Evolutionary conservation across 169 alveolate genomes (phyloP).

Genomic region (Plasmodium yoelii): DNA sequence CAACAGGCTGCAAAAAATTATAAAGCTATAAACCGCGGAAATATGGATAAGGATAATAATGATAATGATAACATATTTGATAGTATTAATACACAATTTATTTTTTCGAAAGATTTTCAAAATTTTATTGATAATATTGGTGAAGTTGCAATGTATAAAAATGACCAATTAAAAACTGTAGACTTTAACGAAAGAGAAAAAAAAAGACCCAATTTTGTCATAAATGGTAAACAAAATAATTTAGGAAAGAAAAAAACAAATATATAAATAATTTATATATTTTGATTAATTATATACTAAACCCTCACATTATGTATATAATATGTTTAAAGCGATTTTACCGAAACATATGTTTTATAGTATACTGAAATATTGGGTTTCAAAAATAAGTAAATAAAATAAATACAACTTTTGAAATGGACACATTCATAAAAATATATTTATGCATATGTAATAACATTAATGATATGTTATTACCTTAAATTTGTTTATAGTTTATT

Average conservation of each 20-base stretch:
- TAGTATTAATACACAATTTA: constrained; percentile 28
- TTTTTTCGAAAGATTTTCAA: constrained; percentile 61
- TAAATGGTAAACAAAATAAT: neutral
- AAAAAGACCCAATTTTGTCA: constrained; percentile 46
- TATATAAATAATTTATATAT: neutral
- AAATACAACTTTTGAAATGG: too few relatives aligned
- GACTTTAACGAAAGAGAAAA: constrained; percentile 26
- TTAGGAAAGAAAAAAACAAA: neutral
- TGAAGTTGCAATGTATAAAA: constrained; percentile 29
- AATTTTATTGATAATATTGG: constrained; percentile 57
- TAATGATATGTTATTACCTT: neutral
- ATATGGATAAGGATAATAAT: neutral
- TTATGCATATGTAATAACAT: neutral
- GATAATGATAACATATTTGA: constrained; percentile 12
- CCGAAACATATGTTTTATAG: too few relatives aligned
- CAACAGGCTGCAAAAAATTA: constrained; percentile 16
- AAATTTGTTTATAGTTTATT: too few relatives aligned
- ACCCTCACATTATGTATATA: too few relatives aligned
- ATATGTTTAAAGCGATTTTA: too few relatives aligned
- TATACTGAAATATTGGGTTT: too few relatives aligned
- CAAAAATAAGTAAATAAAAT: too few relatives aligned
- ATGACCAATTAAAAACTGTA: neutral
- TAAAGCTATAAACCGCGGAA: neutral
- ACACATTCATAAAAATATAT: neutral
- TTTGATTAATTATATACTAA: too few relatives aligned